These are phyloP conservation scores for Phalaenopsis hybrid DNA, from an alignment of 116 monocot genomes.

Conservation along the genomic window DNA sequence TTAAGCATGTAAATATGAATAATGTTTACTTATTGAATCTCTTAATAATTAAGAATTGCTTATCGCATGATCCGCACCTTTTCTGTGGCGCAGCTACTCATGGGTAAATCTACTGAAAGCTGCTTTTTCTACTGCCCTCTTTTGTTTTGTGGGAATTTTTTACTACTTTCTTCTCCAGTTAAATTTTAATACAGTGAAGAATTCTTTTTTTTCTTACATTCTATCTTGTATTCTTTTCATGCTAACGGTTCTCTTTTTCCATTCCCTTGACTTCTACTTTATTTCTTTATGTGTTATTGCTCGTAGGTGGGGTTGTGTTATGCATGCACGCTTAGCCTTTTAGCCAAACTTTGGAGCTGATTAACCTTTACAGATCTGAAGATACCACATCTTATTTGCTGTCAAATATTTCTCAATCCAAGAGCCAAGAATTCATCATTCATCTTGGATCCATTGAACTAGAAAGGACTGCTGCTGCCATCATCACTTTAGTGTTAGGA, in stretches of 20 bases:
- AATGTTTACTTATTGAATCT: too few species aligned
- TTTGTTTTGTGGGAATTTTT: too few species aligned
- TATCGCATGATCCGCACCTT: not conserved
- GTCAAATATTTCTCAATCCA: not conserved
- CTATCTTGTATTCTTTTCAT: constrained; percentile 1
- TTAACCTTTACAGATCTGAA: constrained; percentile 1
- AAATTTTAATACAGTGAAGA: not conserved
- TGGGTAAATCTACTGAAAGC: not conserved
- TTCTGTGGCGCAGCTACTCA: not conserved
- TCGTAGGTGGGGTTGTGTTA: not conserved
- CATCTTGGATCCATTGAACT: too few species aligned
- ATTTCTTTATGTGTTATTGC: not conserved
- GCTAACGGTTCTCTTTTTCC: constrained; percentile 6
- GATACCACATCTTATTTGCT: not conserved
- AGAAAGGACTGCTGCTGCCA: too few species aligned
- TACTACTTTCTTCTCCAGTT: constrained; percentile 1
- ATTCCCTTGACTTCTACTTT: not conserved
- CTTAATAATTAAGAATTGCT: not conserved
- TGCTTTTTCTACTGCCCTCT: not conserved
- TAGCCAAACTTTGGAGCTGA: not conserved
- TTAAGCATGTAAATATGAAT: too few species aligned
- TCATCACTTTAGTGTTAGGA: too few species aligned
- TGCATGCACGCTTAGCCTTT: not conserved
- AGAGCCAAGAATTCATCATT: not conserved
- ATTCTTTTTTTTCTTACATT: not conserved